Conservation (phyloP, 352 stramenopile species). For the Phytophthora pisi region DNA sequence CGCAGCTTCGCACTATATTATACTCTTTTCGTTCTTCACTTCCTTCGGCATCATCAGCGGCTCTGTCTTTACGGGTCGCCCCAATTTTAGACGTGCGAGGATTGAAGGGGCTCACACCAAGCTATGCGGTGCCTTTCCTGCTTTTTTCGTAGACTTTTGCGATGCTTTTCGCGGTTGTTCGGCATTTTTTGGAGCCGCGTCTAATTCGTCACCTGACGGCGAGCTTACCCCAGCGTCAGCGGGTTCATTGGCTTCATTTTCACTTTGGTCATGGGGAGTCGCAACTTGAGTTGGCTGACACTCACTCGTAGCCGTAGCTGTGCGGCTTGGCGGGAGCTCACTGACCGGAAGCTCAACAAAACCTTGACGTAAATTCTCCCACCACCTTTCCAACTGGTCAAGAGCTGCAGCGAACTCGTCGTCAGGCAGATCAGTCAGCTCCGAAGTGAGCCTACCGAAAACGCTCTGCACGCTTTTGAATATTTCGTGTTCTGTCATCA, state of each 20-base stretch:
- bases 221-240: too few relatives aligned
- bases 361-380: neutral
- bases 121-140: neutral
- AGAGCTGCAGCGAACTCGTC: neutral
- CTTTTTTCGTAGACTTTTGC: neutral
- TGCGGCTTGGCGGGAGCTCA: too few relatives aligned
- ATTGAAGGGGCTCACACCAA: neutral
- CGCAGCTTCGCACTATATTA: neutral
- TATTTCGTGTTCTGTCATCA: conserved; percentile 8
- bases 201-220: too few relatives aligned
- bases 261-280: too few relatives aligned
- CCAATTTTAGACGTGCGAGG: neutral
- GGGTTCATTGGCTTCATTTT: too few relatives aligned
- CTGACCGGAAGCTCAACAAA: too few relatives aligned
- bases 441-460: neutral
- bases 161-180: too few relatives aligned
- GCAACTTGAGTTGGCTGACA: too few relatives aligned
- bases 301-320: too few relatives aligned
- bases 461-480: neutral
- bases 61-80: neutral
- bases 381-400: neutral
- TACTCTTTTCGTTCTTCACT: neutral
- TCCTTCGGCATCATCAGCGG: neutral
- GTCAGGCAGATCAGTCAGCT: neutral
- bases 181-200: too few relatives aligned